A percentile compares a stretch with the other conserved stretches of the same genome.
These are phyloP conservation scores for Boletus sensibilis DNA, from an alignment of 768 basidiomycete species.

Conservation along the genomic window DNA sequence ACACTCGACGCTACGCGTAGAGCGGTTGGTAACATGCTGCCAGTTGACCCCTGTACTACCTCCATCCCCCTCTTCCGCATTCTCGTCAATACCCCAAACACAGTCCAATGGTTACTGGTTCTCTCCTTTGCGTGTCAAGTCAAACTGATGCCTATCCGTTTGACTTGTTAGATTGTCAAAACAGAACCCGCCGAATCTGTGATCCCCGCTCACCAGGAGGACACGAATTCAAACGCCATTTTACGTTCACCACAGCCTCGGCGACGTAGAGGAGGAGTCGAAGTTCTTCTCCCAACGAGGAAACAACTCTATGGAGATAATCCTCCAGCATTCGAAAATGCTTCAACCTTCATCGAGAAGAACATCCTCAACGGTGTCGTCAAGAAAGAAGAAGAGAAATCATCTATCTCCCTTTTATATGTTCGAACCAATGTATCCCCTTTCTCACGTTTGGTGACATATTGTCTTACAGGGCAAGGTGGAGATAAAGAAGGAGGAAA, in stretches of 20 bases:
- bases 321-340: conserved; percentile 8
- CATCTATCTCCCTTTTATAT: neutral
- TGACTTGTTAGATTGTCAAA: conserved; percentile 4
- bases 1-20: neutral
- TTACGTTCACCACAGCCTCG: neutral
- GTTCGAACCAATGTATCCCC: neutral
- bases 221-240: neutral
- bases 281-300: conserved; percentile 15
- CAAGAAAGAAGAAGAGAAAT: conserved; percentile 18
- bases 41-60: neutral
- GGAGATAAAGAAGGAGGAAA: conserved; percentile 19
- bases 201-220: neutral
- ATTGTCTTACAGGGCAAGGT: conserved; percentile 3
- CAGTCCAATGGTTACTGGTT: neutral
- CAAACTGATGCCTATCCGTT: neutral
- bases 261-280: neutral
- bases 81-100: neutral
- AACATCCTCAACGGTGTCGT: neutral
- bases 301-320: conserved; percentile 6
- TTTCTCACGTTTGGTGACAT: neutral
- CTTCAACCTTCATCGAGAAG: conserved; percentile 6
- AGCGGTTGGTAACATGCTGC: neutral
- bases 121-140: neutral
- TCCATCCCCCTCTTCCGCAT: neutral
- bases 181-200: conserved; percentile 6